A percentile compares a stretch with the other conserved stretches of the same genome.
phyloP scores from a whole-genome alignment of 257 asterid genomes.

The Prunella vulgaris region DNA sequence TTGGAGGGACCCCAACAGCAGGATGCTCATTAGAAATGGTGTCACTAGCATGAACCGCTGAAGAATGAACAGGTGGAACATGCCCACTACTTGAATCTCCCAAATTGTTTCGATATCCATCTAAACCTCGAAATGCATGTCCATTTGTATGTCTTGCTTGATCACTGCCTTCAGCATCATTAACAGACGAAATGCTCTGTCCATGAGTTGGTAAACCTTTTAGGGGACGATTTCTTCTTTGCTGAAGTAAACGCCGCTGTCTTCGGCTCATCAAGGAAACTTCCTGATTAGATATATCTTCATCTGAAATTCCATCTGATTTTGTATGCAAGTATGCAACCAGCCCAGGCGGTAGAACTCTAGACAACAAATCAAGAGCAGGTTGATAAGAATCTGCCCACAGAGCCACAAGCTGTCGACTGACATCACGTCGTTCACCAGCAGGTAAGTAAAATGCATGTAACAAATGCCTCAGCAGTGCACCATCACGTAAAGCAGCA shows the following conservation, averaged over 20 bases:
- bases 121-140: slow-evolving; percentile 39
- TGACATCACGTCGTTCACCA: slow-evolving; percentile 94
- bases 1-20: slow-evolving; percentile 37
- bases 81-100: slow-evolving; percentile 44
- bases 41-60: slow-evolving; percentile 41
- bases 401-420: slow-evolving; percentile 97
- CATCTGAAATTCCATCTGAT: slow-evolving; percentile 53
- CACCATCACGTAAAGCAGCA: slow-evolving; percentile 99
- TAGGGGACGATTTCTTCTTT: slow-evolving; percentile 70
- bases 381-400: slow-evolving; percentile 99
- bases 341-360: slow-evolving; percentile 98
- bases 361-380: slow-evolving; percentile 86
- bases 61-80: slow-evolving; percentile 35
- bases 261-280: slow-evolving; percentile 83
- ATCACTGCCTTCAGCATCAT: slow-evolving; percentile 48
- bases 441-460: slow-evolving; percentile 93
- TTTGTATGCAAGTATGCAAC: slow-evolving; percentile 95
- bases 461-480: slow-evolving; percentile 86
- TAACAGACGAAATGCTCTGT: slow-evolving; percentile 38
- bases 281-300: slow-evolving; percentile 61
- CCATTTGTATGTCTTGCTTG: slow-evolving; percentile 41
- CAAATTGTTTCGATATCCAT: slow-evolving; percentile 42
- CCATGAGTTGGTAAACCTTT: slow-evolving; percentile 61
- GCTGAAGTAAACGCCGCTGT: slow-evolving; percentile 82
- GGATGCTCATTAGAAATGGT: slow-evolving; percentile 35